Base-by-base conservation (phyloP, 345 rosid genomes). In the Turnera subulata region DNA sequence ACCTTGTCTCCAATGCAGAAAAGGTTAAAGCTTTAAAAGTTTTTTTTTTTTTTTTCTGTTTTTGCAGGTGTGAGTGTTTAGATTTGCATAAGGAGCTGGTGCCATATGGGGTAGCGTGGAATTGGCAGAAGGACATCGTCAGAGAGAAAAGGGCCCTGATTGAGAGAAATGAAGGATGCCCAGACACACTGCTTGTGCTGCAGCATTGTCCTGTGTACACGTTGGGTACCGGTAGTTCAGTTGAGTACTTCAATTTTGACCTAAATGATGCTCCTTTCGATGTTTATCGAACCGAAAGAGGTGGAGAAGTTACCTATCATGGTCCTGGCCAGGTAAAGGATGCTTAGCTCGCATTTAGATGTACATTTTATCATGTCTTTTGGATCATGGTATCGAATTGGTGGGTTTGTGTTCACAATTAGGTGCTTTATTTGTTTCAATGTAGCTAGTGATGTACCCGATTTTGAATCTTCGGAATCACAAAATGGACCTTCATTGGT, bases 401-500 rank as follows among this genome's bases (percentile, higher is more conserved):
- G 12, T 16, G 7, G 0, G 45, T 16, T 2, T 9, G 14, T 42
- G n/a, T 8, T 13, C 12, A 42, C 5, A 4, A 29, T 29, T 1
- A n/a, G n/a, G n/a, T n/a, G n/a, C n/a, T n/a, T n/a, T n/a, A n/a
- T 22, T 3, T 35, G 21, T 51, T 73, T 37, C 24, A 48, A 32
- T 83, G 77, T 73, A 89, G 98, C 73, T 92, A 16, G 88, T 86
- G 61, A 76, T 86, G 91, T 89, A 92, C 69, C 96, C 96, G 52
- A 81, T 92, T 59, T 68, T 89, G 72, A 82, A 86, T 70, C 84
- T 92, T 20, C 74, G 89, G 60, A 89, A 92, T 64, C 96, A 84
- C 86, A 75, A 83, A 84, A 89, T 79, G 91, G 95, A 83, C 79
- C 91, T 92, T 63, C 87, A 92, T 76, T 92, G 97, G 97, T 89